phyloP scores from a whole-genome alignment of 257 asterid species.

The Solanum corneliomulleri region DNA sequence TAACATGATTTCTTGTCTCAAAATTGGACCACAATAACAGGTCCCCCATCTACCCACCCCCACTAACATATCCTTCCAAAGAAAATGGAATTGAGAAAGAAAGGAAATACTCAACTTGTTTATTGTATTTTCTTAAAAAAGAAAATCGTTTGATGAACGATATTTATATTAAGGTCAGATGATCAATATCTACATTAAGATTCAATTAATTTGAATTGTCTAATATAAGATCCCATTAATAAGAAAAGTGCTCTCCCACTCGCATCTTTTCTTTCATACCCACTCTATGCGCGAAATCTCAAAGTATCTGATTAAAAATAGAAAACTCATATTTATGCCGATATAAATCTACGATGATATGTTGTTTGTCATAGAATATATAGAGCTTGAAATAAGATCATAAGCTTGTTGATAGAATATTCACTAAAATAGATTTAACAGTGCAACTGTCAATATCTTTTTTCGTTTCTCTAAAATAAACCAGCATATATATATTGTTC shows the following conservation, averaged over 20 bases:
- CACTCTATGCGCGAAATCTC: no score
- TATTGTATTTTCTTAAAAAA: neutral
- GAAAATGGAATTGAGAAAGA: neutral
- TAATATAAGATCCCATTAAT: neutral
- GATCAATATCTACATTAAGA: neutral
- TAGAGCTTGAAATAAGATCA: neutral
- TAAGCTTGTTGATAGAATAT: neutral
- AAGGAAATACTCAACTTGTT: neutral
- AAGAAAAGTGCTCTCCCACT: rapidly evolving
- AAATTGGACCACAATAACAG: neutral
- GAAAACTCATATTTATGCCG: neutral
- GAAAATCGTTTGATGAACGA: neutral
- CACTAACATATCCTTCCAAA: neutral
- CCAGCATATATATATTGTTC: neutral
- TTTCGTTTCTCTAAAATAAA: neutral
- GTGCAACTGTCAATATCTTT: neutral
- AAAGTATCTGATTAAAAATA: neutral
- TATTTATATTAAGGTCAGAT: neutral
- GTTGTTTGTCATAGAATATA: neutral
- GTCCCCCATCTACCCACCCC: neutral
- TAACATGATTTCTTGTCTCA: neutral
- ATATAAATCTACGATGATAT: neutral
- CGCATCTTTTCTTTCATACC: neutral
- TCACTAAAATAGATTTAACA: neutral
- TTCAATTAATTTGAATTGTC: neutral